A percentile compares a stretch with the other conserved stretches of the same genome.
Evolutionary conservation across 1,284 basidiomycete species (phyloP).

Genomic region (Bjerkandera adusta): DNA sequence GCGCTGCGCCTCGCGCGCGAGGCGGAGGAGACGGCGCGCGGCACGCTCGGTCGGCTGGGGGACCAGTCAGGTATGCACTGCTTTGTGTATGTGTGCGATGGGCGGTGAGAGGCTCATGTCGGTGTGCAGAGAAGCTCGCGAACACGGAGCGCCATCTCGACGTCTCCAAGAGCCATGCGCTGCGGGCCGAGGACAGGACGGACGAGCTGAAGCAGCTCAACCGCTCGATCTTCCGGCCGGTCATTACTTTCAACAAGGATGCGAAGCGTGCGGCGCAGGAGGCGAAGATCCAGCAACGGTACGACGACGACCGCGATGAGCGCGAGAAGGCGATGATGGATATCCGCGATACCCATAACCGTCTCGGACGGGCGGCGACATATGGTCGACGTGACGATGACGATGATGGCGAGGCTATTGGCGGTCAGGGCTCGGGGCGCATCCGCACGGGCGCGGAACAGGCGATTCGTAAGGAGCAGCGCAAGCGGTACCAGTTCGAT

Average conservation of each 20-base stretch:
- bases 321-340: constrained; percentile 86
- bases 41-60: constrained; percentile 85
- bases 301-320: constrained; percentile 86
- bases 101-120: background rate
- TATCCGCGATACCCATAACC: constrained; percentile 84
- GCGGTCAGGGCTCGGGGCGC: constrained; percentile 34
- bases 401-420: constrained; percentile 35
- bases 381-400: constrained; percentile 55
- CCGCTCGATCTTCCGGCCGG: constrained; percentile 92
- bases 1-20: constrained; percentile 91
- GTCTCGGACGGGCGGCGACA: constrained; percentile 75
- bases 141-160: constrained; percentile 97
- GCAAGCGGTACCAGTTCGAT: constrained; percentile 92
- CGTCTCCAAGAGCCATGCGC: constrained; percentile 87
- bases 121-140: constrained; percentile 76
- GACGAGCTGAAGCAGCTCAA: constrained; percentile 94
- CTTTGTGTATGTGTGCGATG: background rate
- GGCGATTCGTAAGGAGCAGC: constrained; percentile 57
- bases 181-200: constrained; percentile 90
- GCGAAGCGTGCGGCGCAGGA: constrained; percentile 90
- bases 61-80: constrained; percentile 84
- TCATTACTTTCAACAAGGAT: constrained; percentile 89
- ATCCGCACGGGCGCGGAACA: constrained; percentile 6
- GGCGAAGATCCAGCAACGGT: constrained; percentile 83
- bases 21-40: constrained; percentile 93